Percentiles rank a stretch among this genome's conserved stretches.
phyloP scores from a whole-genome alignment of 2,329 filamentous ascomycete genomes.

The Simplicillium sp. region DNA sequence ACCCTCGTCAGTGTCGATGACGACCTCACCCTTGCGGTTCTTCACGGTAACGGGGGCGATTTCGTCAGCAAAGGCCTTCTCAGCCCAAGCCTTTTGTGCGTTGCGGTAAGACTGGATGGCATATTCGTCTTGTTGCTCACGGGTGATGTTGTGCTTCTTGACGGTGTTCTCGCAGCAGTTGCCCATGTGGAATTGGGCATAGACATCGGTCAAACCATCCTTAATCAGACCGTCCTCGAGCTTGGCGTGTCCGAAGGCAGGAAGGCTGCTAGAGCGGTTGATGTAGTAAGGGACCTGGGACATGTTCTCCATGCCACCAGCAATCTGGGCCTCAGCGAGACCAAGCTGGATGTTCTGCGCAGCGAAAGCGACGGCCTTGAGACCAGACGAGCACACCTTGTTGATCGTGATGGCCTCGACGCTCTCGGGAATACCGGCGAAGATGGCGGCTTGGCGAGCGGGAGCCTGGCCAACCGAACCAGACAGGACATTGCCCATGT shows the following conservation, averaged over 20 bases:
- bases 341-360: constrained; percentile 94
- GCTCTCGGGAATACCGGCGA: constrained; percentile 71
- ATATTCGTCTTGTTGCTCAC: constrained; percentile 85
- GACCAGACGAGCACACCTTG: constrained; percentile 92
- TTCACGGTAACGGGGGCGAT: constrained; percentile 82
- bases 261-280: constrained; percentile 69
- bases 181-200: constrained; percentile 96
- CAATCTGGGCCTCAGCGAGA: constrained; percentile 77
- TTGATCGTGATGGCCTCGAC: constrained; percentile 91
- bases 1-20: constrained; percentile 79
- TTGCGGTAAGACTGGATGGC: constrained; percentile 83
- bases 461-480: constrained; percentile 80
- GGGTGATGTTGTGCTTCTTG: constrained; percentile 71
- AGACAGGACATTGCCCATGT: constrained; percentile 94
- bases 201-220: constrained; percentile 92
- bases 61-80: constrained; percentile 77
- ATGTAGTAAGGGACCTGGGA: constrained; percentile 86
- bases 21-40: constrained; percentile 69
- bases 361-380: constrained; percentile 85
- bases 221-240: constrained; percentile 89
- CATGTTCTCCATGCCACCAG: constrained; percentile 99
- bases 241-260: constrained; percentile 78
- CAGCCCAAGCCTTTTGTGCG: constrained; percentile 81
- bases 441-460: constrained; percentile 81
- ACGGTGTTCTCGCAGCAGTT: constrained; percentile 92